Evolutionary conservation across 2,329 filamentous ascomycete genomes (phyloP), one percentile per base, ranked within the genome.

Genomic region (Penicillium hesseltinei): DNA sequence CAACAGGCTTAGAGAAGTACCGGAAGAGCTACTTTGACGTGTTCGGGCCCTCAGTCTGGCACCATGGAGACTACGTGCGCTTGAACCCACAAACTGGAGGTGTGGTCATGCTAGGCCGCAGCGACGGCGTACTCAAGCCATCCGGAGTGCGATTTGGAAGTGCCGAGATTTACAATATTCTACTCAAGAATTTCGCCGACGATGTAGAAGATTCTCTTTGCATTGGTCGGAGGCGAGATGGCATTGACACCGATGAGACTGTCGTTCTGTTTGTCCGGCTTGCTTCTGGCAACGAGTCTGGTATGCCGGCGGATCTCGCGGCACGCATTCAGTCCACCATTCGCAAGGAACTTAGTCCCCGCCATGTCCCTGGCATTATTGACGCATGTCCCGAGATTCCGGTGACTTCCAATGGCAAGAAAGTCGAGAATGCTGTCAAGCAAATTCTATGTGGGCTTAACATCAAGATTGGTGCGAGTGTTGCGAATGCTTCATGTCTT

Each of bases 401-500:
- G 0, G 87, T 92, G 64, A 97, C 94, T 17, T 87, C 88, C 2
- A 99, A 99, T 69, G 93, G 93, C 52, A 99, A 99, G 80, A 99
- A 97, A 86, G 91, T 99, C 58, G 93, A 99, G 74, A 92, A 95
- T 47, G 91, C 91, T 0, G 93, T 97, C 6, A 97, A 97, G 80
- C 92, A 97, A 76, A 97, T 97, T 44, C 78, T 99, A 1, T 96
- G 91, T 29, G 93, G 92, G 0, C 79, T 92, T 75, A 85, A 90
- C 51, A 86, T 97, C 63, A 92, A 92, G 79, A 94, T 91, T 0
- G 92, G 91, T 48, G 92, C 92, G 0, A 95, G 91, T 69, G 92
- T 97, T n/a, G 91, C 91, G 5, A 97, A 97, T 73, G 88, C 90
- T 2, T 89, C 88, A 64, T 92, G 92, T 63, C 76, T 99, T 64